These are phyloP conservation scores for Gastrodia elata DNA, from an alignment of 106 monocot genomes.

Conservation along the genomic window DNA sequence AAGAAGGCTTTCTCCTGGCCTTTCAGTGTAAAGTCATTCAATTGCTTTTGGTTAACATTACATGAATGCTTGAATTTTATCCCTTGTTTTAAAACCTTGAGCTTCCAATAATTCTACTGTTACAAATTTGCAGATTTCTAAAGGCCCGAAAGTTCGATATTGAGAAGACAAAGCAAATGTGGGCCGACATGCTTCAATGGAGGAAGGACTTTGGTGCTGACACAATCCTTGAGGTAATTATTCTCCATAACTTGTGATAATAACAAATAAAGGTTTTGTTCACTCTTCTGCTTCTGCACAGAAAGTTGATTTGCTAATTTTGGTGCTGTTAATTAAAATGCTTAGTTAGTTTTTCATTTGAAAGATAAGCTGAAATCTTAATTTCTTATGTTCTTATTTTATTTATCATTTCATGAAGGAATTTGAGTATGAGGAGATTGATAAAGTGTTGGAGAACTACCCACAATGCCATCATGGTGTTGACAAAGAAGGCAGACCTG, in stretches of 20 bases:
- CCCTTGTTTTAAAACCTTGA: neutral
- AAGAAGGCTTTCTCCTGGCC: neutral
- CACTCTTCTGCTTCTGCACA: too few relatives aligned
- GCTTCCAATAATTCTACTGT: neutral
- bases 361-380: constrained; percentile 7
- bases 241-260: neutral
- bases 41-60: neutral
- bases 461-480: constrained; percentile 71
- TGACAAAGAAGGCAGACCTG: constrained; percentile 58
- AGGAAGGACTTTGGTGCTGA: constrained; percentile 69
- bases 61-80: neutral
- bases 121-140: constrained; percentile 36
- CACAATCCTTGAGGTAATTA: constrained; percentile 45
- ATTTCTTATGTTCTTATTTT: neutral
- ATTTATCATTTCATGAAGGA: constrained; percentile 16
- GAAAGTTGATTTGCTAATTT: neutral
- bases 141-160: constrained; percentile 62
- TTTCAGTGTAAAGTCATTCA: neutral
- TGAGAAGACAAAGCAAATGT: constrained; percentile 76
- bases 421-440: constrained; percentile 48
- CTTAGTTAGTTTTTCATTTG: constrained; percentile 3
- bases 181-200: constrained; percentile 72
- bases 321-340: neutral
- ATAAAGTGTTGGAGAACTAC: constrained; percentile 53
- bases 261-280: neutral